Conservation (phyloP, 1,284 basidiomycete genomes). For the Microbotryomycetes sp. region DNA sequence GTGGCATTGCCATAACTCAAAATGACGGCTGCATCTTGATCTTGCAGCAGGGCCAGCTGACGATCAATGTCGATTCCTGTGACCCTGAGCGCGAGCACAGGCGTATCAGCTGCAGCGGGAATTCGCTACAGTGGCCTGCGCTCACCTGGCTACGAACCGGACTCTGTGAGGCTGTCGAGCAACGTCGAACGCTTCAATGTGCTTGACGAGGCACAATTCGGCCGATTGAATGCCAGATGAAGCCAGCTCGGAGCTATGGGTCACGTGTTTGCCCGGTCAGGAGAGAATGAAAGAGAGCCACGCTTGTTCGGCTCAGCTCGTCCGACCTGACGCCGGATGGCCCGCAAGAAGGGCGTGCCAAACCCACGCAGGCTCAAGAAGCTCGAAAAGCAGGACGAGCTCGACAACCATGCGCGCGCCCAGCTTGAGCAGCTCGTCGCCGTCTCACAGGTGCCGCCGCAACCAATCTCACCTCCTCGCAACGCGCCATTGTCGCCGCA, state of each 20-base stretch:
- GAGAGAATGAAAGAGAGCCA: no score
- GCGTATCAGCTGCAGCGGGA: no score
- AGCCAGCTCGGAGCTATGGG: neutral
- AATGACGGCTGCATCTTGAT: neutral
- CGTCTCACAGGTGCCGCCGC: no score
- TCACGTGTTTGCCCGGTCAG: no score
- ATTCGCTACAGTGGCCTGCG: no score
- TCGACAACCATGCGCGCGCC: neutral
- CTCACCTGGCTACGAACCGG: neutral
- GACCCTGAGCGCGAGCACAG: no score
- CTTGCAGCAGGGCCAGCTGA: neutral
- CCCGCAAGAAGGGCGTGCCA: slow-evolving; percentile 11
- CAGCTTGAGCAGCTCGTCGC: neutral
- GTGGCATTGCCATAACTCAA: neutral
- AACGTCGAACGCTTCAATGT: neutral
- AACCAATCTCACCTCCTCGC: no score
- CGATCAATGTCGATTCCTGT: neutral
- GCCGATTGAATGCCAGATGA: neutral
- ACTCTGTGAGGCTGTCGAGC: no score
- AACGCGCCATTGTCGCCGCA: no score
- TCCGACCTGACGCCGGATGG: neutral
- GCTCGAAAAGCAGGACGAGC: neutral
- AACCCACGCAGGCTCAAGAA: slow-evolving; percentile 1
- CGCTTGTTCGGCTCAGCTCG: neutral
- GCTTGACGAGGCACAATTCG: neutral